Evolutionary conservation across 345 rosid species (phyloP), one percentile per base, ranked within the genome.

Genomic region (Salix arbutifolia): DNA sequence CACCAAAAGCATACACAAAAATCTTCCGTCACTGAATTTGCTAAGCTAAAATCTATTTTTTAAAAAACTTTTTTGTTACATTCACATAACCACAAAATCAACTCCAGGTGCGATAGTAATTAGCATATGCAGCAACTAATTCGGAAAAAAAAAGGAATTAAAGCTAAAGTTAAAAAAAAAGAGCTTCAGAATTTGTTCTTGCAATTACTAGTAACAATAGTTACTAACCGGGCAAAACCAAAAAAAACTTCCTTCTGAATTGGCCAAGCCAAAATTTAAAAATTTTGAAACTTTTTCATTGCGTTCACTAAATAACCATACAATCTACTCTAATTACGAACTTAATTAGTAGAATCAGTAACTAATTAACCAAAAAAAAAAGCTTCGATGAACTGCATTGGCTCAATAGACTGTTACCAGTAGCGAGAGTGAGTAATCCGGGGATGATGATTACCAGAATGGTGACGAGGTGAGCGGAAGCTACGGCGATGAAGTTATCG

Each of bases 401-500:
- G 10, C n/a, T 42, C 46, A 3, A 42, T 42, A 42, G 58, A 52
- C n/a, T 1, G 58, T 7, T 52, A 18, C 1, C 2, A 52, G 2
- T 52, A 52, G 58, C 58, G 8, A 18, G 23, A 52, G 58, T 52
- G 17, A 65, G 25, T 7, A 40, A 65, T 16, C 42, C 14, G 69
- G 4, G 67, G 25, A 31, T 10, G 9, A 2, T 65, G 19, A 42
- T 31, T 77, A 93, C 99, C 86, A 96, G 79, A 82, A 96, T 91
- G 79, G 89, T 89, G 84, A 96, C 98, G 9, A 92, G 83, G 84
- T 87, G 92, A 72, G 91, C 98, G 44, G 91, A 86, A 6, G 97
- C 98, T 62, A 93, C 92, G 56, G 97, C 99, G 44, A 96, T 86
- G 11, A 96, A 82, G 87, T 93, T 96, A 74, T 93, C 98, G 17